Evolutionary conservation across 192 early-diverging fungal species (phyloP), one percentile per base, ranked within the genome.

Genomic region (Pilaira anomala): DNA sequence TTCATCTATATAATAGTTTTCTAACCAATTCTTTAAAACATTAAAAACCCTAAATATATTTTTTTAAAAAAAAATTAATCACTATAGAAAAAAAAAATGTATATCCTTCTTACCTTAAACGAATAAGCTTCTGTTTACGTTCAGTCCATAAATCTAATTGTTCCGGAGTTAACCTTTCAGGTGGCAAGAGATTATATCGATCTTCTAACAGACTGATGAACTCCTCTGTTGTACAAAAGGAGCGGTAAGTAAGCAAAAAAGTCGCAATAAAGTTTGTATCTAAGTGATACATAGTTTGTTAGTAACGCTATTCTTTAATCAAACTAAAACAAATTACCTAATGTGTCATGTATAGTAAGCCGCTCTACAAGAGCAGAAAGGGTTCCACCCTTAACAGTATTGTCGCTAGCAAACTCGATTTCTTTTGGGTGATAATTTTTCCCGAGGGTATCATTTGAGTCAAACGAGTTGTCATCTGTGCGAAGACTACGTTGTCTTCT

Each of bases 21-120:
- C 94, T 11, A 95, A 70, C 94, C 94, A 97, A n/a, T 80, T 83
- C 77, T 94, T 96, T 71, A 96, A 82, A 50, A 94, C 77, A 66
- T 94, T 94, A 79, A 87, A 95, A 7, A 95, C 93, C 30, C 67
- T 66, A 51, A n/a, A 12, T 3, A 49, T 7, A 63, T 76, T 3
- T 48, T 3, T 13, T 1, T 26, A 28, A 3, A 9, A 39, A 39
- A 29, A 40, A 18, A 55, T 21, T 11, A 40, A 30, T 33, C 4
- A 21, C 3, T 18, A 62, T 3, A 28, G 1, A 36, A 36, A 36
- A 33, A 7, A 36, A 36, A 36, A 36, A 36, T 36, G 30, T 62
- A 41, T 16, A 48, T 18, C 26, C 16, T 7, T 26, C 39, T 42
- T 45, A 68, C 67, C 93, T 89, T 57, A 95, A 78, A 41, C 93